Percentiles rank a stretch among this genome's conserved stretches.
These are phyloP conservation scores for Fagus crenata DNA, from an alignment of 306 rosid species.

Conservation along the genomic window DNA sequence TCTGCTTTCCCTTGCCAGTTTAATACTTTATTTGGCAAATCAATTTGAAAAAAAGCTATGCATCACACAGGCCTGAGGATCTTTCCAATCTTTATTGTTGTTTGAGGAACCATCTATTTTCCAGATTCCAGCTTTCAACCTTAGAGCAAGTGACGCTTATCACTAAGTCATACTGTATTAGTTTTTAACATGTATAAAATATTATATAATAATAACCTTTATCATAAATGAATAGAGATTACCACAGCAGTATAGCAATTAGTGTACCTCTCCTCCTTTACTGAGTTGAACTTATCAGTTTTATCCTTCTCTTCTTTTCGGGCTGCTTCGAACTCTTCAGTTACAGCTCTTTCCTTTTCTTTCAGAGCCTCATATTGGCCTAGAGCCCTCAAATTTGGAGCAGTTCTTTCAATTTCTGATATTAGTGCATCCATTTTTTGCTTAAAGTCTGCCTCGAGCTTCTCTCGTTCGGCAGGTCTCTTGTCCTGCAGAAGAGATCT, in stretches of 20 bases:
- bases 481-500: conserved; percentile 60
- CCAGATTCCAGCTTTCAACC: background rate
- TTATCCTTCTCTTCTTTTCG: conserved; percentile 85
- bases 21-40: too few species aligned
- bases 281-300: conserved; percentile 65
- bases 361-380: conserved; percentile 91
- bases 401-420: conserved; percentile 90
- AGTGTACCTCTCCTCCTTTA: conserved; percentile 77
- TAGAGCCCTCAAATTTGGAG: conserved; percentile 96
- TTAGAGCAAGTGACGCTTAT: background rate
- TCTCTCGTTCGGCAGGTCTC: conserved; percentile 67
- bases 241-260: conserved; percentile 18
- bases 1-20: too few species aligned
- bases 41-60: too few species aligned
- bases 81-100: background rate
- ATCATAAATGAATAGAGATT: background rate
- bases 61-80: background rate
- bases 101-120: background rate
- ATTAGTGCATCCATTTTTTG: conserved; percentile 67
- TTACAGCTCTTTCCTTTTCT: conserved; percentile 78
- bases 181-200: background rate
- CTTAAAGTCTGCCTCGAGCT: conserved; percentile 75
- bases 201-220: background rate
- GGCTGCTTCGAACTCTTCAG: conserved; percentile 85
- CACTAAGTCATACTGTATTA: background rate